Evolutionary conservation across 768 basidiomycete genomes (phyloP).

Genomic region (Mrakia blollopis): DNA sequence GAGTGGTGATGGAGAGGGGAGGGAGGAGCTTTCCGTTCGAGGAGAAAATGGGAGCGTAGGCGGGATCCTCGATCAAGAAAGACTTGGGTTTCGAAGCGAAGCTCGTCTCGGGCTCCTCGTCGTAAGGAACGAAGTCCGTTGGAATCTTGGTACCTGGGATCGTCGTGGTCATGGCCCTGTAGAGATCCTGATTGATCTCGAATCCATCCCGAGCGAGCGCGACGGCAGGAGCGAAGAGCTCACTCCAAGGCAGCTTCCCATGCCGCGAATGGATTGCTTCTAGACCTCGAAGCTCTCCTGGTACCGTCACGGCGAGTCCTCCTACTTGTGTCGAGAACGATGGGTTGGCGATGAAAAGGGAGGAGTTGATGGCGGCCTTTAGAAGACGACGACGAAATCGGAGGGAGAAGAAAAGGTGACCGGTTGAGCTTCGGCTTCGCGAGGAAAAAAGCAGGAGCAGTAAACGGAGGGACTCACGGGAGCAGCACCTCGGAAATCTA

Average conservation of each 20-base stretch:
- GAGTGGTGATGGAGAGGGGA: constrained; percentile 67
- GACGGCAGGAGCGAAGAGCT: constrained; percentile 68
- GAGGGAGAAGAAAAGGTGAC: not conserved
- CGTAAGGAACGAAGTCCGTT: constrained; percentile 25
- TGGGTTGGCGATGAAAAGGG: constrained; percentile 43
- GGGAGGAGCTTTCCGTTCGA: constrained; percentile 64
- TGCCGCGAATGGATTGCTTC: constrained; percentile 69
- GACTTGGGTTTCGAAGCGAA: not conserved
- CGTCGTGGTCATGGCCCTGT: constrained; percentile 25
- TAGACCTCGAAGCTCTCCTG: constrained; percentile 83
- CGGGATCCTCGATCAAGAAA: constrained; percentile 46
- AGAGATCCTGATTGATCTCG: constrained; percentile 40
- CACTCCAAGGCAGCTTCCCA: constrained; percentile 73
- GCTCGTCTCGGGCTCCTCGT: constrained; percentile 2
- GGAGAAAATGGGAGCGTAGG: constrained; percentile 80
- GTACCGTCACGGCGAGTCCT: constrained; percentile 81
- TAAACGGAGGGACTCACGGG: constrained; percentile 9
- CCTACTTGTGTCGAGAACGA: constrained; percentile 60
- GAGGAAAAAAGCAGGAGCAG: not conserved
- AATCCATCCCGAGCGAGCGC: constrained; percentile 64
- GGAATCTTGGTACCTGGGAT: constrained; percentile 18
- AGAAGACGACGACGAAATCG: not conserved
- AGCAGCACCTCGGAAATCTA: constrained; percentile 31
- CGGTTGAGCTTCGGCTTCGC: not conserved
- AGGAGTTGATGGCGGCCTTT: constrained; percentile 27